Evolutionary conservation across 2,329 filamentous ascomycete species (phyloP), one percentile per base, ranked within the genome.

Genomic region (Xylariaceae sp.): DNA sequence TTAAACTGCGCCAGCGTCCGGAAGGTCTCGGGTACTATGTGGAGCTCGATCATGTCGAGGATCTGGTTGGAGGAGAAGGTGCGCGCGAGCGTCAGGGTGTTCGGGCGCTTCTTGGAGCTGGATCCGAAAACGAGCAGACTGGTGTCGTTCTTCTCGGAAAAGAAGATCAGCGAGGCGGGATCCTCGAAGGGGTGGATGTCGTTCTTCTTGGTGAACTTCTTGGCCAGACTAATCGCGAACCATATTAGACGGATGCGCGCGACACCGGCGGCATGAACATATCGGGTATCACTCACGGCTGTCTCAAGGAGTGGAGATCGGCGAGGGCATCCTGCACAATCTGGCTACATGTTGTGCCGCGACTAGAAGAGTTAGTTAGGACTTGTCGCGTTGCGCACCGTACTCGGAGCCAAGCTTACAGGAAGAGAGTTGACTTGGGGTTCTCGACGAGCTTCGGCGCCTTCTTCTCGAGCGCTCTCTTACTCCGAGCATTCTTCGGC

Each of bases 151-250:
- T 97, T 99, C 73, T 92, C 87, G 64, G 88, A 88, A 80, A 99
- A 92, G 80, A 99, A 99, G 76, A 97, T 91, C 66, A 97, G 83
- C 56, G 89, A 93, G 34, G 88, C 81, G 64, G 89, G 79, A 73
- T 95, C 92, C 75, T 97, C 93, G 75, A 99, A 99, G 1, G 94
- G 94, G 75, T 94, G 92, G 69, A 96, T 88, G 67, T 86, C 82
- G 76, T 99, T 99, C 80, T 97, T 97, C 83, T 97, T 99, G 76
- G 86, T 90, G 79, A 99, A 96, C 67, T 92, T 92, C 75, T 95
- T 88, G 65, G 88, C 87, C 62, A 93, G 82, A 23, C 63, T 65
- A 50, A 30, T 30, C 11, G 34, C 30, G 17, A 13, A 10, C 6
- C 4, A 9, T 30, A 50, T 64, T 10, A 64, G 49, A 1, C 10